Base-by-base conservation (phyloP, 1,284 basidiomycete genomes). In the Cutaneotrichosporon sp. region DNA sequence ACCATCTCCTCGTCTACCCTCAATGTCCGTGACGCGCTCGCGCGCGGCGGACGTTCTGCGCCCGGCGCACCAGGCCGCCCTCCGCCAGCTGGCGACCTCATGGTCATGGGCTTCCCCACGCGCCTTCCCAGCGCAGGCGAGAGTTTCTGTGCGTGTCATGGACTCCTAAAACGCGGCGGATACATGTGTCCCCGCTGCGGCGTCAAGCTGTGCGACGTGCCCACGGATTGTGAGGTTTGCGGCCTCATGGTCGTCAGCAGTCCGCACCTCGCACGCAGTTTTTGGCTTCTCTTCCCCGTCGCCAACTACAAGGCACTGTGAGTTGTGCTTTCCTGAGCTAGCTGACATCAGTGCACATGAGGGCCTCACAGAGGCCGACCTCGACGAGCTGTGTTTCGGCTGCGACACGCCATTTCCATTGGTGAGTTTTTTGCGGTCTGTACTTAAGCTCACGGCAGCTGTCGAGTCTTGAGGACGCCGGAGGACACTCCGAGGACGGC, bases 51-150 rank as follows among this genome's bases (percentile, higher is more conserved):
- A 40, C n/a, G 49, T 46, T 13, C 46, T 34, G 4, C 59, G 45
- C 14, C 55, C 51, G 21, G 64, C 78, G 43, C 52, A 21, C 46
- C 54, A 84, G 52, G 43, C 13, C 46, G 51, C 1, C 53, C 64
- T 12, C 85, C 85, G 49, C 83, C 83, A 14, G 82, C 84, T 0
- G 87, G 88, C 0, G 92, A 98, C 74, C 78, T 99, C 37, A 93
- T 99, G 85, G 87, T 96, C 79, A 98, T 99, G 92, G 94, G 94
- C 4, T 99, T 99, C 74, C 96, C 91, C 0, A 90, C 87, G 15
- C 84, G 90, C 41, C 78, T 96, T n/a, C 88, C 88, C 0, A 85
- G 86, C 0, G 86, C 88, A 0, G 84, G 86, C 17, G 84, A 87
- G 9, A 85, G 85, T 46, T 79, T 96, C 18, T 99, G 94, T 68